These are phyloP conservation scores for Trichoderma koningiopsis DNA, from an alignment of 2,329 filamentous ascomycete genomes.

Conservation along the genomic window DNA sequence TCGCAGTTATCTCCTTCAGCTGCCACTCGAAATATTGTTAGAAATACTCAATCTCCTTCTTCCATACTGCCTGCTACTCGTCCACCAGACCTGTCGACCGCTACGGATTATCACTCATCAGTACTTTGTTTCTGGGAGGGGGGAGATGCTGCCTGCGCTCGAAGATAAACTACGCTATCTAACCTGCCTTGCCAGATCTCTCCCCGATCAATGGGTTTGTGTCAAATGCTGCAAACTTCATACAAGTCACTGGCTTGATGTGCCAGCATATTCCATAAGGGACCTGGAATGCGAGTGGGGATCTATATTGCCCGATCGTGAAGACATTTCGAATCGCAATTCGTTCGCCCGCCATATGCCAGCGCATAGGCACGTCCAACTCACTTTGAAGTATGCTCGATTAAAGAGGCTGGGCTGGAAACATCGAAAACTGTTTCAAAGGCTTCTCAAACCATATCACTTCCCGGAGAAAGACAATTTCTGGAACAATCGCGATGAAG, in stretches of 20 bases:
- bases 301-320: not conserved
- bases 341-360: not conserved
- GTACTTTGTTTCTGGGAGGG: not conserved
- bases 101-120: not conserved
- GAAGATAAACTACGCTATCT: not conserved
- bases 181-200: not conserved
- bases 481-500: not conserved
- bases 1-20: not conserved
- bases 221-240: not conserved
- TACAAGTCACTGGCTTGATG: not conserved
- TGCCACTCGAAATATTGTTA: not conserved
- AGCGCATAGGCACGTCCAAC: conserved; percentile 4
- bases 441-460: not conserved
- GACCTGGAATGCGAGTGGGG: not conserved
- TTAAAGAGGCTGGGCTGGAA: not conserved
- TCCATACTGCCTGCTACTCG: not conserved
- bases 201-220: conserved; percentile 12
- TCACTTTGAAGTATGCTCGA: conserved; percentile 9
- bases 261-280: not conserved
- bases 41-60: not conserved
- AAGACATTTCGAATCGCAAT: not conserved
- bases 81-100: not conserved
- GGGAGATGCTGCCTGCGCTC: not conserved
- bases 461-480: not conserved
- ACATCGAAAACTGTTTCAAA: not conserved